Evolutionary conservation across 2,329 filamentous ascomycete genomes (phyloP).

Genomic region (Sporothrix schenckii): DNA sequence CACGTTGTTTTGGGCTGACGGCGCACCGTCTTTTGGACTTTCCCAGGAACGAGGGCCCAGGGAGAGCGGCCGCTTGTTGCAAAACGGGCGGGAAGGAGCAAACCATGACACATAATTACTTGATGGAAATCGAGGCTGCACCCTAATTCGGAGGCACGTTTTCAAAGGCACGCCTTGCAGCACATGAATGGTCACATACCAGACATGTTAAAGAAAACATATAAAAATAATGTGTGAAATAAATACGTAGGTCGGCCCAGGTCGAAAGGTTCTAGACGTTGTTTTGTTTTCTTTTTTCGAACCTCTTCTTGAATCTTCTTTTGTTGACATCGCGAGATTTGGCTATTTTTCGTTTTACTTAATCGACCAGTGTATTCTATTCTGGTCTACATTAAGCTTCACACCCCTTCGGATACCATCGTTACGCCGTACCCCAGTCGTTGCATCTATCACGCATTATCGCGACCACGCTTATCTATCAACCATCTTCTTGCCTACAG

Average conservation of each 20-base stretch:
- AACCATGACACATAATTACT: conserved; percentile 44
- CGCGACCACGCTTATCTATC: conserved; percentile 17
- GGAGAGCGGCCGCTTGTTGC: conserved; percentile 6
- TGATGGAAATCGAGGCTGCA: conserved; percentile 38
- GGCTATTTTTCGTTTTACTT: neutral
- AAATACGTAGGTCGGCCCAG: conserved; percentile 13
- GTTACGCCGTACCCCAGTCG: neutral
- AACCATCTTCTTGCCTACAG: neutral
- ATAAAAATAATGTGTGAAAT: conserved; percentile 2
- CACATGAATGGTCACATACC: conserved; percentile 21
- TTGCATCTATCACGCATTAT: neutral
- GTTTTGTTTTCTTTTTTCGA: neutral
- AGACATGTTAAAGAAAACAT: conserved; percentile 3
- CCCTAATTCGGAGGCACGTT: conserved; percentile 19
- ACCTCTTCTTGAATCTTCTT: neutral
- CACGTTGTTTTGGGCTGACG: conserved; percentile 6
- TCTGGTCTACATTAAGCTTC: neutral
- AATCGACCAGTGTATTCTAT: neutral
- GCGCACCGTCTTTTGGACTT: neutral
- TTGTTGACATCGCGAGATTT: conserved; percentile 22
- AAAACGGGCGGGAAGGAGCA: conserved; percentile 1
- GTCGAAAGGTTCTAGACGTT: conserved; percentile 5
- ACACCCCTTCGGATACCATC: conserved; percentile 9
- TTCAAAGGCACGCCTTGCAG: conserved; percentile 12
- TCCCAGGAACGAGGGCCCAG: conserved; percentile 21